phyloP scores from a whole-genome alignment of 2,329 filamentous ascomycete genomes.

The Macroventuria anomochaeta region DNA sequence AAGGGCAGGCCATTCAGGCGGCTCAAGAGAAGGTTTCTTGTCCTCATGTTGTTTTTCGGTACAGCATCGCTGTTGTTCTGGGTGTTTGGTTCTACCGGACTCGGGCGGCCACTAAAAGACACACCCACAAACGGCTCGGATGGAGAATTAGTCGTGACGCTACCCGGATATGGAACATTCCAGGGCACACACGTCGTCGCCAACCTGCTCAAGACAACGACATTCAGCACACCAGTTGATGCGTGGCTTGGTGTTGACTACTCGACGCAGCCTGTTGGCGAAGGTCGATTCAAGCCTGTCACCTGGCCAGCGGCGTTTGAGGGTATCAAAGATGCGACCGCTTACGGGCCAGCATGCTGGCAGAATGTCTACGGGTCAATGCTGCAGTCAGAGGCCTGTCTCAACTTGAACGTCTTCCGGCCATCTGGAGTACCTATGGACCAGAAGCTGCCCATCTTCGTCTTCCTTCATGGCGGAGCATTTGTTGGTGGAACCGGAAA shows the following conservation, averaged over 20 bases:
- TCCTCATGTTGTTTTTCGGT: slow-evolving; percentile 30
- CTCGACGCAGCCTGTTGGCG: slow-evolving; percentile 50
- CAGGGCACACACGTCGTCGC: slow-evolving; percentile 48
- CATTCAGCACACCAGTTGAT: slow-evolving; percentile 49
- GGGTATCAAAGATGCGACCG: slow-evolving; percentile 48
- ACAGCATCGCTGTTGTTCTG: slow-evolving; percentile 31
- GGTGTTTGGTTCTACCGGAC: slow-evolving; percentile 25
- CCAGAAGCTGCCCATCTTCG: slow-evolving; percentile 41
- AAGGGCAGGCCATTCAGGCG: slow-evolving; percentile 20
- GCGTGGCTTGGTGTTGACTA: slow-evolving; percentile 60
- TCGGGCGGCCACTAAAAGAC: slow-evolving; percentile 3
- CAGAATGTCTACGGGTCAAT: slow-evolving; percentile 49
- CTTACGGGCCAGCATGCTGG: slow-evolving; percentile 54
- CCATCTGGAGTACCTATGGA: slow-evolving; percentile 34
- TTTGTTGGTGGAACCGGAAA: slow-evolving; percentile 40
- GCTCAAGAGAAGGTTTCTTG: slow-evolving; percentile 23
- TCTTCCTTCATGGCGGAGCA: slow-evolving; percentile 41
- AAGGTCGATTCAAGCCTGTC: slow-evolving; percentile 52
- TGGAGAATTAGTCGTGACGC: slow-evolving; percentile 30
- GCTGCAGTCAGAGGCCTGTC: slow-evolving; percentile 43
- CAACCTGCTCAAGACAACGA: slow-evolving; percentile 41
- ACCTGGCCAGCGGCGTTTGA: slow-evolving; percentile 52
- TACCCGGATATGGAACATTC: slow-evolving; percentile 53
- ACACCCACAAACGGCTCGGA: slow-evolving; percentile 20
- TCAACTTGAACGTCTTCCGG: slow-evolving; percentile 43